These are phyloP conservation scores for Globisporangium cystogenes DNA, from an alignment of 352 stramenopile genomes.

Conservation along the genomic window DNA sequence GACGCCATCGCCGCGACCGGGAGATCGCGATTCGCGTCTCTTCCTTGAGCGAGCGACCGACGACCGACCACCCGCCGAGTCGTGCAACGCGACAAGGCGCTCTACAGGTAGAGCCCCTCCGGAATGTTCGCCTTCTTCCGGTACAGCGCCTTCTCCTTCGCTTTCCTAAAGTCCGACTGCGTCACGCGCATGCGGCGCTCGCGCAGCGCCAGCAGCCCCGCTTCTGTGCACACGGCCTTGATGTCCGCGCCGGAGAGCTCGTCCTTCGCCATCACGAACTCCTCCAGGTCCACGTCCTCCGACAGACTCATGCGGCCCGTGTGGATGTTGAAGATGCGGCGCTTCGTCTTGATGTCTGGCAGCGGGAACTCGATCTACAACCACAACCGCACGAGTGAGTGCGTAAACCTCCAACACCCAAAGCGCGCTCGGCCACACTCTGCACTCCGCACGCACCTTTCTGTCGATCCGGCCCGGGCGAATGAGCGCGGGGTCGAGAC, in stretches of 20 bases:
- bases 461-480: constrained; percentile 99
- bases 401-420: neutral
- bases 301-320: constrained; percentile 97
- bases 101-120: constrained; percentile 98
- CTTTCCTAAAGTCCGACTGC: constrained; percentile 99
- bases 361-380: constrained; percentile 98
- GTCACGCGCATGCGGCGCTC: constrained; percentile 99
- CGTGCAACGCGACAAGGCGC: constrained; percentile 4
- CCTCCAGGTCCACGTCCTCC: constrained; percentile 99
- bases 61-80: neutral
- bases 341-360: constrained; percentile 99
- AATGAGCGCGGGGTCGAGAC: constrained; percentile 98
- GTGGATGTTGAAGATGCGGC: constrained; percentile 99
- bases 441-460: constrained; percentile 72
- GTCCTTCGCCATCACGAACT: constrained; percentile 99
- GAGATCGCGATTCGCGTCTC: neutral
- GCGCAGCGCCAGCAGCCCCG: constrained; percentile 97
- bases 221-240: constrained; percentile 99
- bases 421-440: neutral
- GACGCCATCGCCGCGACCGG: neutral
- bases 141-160: constrained; percentile 99
- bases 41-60: neutral
- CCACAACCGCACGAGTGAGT: neutral
- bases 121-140: constrained; percentile 99
- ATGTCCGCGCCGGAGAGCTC: constrained; percentile 99